Evolutionary conservation across 768 basidiomycete genomes (phyloP), one percentile per base, ranked within the genome.

Genomic region (Agrocybe chaxingu): DNA sequence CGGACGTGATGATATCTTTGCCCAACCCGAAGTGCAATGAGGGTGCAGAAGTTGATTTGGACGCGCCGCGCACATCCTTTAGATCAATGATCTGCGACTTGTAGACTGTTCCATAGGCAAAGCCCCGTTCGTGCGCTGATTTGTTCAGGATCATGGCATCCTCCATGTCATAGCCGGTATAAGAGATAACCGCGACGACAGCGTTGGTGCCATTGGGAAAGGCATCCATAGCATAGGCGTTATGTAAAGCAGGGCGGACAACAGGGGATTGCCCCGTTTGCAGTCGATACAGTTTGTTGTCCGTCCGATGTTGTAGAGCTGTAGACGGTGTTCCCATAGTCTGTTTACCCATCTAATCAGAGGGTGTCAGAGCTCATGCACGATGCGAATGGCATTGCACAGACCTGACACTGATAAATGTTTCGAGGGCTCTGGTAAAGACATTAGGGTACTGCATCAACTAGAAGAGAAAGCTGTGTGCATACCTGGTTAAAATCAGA

Each of bases 111-210:
- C 97, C 97, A 64, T 98, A 96, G 1, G 79, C 94, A 65, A 99
- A 99, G 0, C 97, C 97, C 31, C 97, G 87, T 70, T 99, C 97
- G 64, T 99, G 94, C 2, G 93, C 88, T 1, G 95, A 98, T 71
- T 99, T 99, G 70, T 99, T 99, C 45, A 99, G 73, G 58, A 99
- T 99, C 97, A 99, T 99, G 57, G 97, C 97, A 61, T 99, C 97
- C 72, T 99, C 97, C 97, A 99, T 99, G 67, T 99, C 97, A 69
- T 99, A 99, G 3, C 97, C 97, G 3, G 97, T 99, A 65, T 99
- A 99, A 0, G 97, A 99, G 60, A 99, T 98, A 63, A 99, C 97
- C n/a, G 97, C 97, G 43, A 99, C 97, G 52, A 99, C 77, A 13
- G 97, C 97, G 67, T 99, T 99, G 40, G 89, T 98, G 11, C 97